Percentiles rank a stretch among this genome's conserved stretches.
Evolutionary conservation across 371 early-diverging fungal species (phyloP).

Genomic region (Mucor lusitanicus): DNA sequence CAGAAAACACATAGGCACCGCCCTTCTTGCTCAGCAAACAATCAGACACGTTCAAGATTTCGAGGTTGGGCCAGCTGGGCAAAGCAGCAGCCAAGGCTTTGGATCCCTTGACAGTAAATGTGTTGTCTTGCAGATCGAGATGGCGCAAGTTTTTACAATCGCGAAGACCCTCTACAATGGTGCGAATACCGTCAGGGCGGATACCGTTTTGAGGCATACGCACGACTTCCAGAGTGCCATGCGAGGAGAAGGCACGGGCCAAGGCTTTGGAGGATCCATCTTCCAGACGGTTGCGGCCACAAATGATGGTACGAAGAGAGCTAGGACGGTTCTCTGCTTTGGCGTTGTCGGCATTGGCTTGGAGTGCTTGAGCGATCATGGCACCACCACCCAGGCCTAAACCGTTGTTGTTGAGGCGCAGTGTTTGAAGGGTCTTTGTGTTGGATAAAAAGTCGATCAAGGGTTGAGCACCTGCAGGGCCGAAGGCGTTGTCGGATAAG

Average conservation of each 20-base stretch:
- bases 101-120: constrained; percentile 86
- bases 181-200: constrained; percentile 87
- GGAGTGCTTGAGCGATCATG: constrained; percentile 84
- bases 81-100: constrained; percentile 80
- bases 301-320: constrained; percentile 77
- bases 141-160: constrained; percentile 69
- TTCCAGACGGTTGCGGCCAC: constrained; percentile 95
- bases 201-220: constrained; percentile 97
- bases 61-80: constrained; percentile 76
- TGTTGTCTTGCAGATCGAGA: constrained; percentile 96
- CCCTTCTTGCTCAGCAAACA: constrained; percentile 86
- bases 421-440: constrained; percentile 73
- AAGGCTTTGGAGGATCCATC: constrained; percentile 76
- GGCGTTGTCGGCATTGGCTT: constrained; percentile 71
- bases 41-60: constrained; percentile 86
- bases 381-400: constrained; percentile 89
- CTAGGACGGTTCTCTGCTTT: constrained; percentile 64
- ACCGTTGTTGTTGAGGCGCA: constrained; percentile 96
- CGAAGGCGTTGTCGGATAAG: constrained; percentile 97
- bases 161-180: constrained; percentile 71
- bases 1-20: constrained; percentile 61
- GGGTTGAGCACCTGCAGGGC: constrained; percentile 91
- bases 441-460: constrained; percentile 82
- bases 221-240: constrained; percentile 76
- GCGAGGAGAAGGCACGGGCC: constrained; percentile 82